phyloP scores from a whole-genome alignment of 169 alveolate species.

The Babesia caballi region DNA sequence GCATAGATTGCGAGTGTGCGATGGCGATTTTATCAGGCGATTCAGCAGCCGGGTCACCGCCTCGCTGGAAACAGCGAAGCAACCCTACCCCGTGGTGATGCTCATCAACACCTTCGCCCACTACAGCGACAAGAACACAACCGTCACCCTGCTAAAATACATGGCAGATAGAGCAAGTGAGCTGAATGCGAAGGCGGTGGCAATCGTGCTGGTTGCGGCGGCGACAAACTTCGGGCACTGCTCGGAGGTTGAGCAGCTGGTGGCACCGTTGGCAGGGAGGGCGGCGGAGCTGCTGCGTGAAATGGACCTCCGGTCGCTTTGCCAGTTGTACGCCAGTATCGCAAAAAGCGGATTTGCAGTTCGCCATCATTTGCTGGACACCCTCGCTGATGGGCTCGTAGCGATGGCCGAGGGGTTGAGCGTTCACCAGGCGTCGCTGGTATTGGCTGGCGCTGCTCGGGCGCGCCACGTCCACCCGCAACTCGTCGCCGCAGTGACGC shows the following conservation, averaged over 20 bases:
- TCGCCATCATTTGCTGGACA: background rate
- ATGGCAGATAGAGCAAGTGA: background rate
- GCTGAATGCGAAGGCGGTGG: conserved; percentile 30
- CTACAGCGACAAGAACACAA: conserved; percentile 15
- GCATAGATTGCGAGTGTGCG: conserved; percentile 30
- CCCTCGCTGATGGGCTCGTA: background rate
- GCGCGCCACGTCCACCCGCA: conserved; percentile 1
- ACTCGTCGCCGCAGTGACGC: background rate
- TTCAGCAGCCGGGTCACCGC: conserved; percentile 5
- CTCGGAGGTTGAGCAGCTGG: background rate
- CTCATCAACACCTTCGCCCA: conserved; percentile 2
- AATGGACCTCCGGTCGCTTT: conserved; percentile 46
- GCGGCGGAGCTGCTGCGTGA: conserved; percentile 8
- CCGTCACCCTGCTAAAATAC: conserved; percentile 8
- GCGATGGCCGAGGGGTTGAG: background rate
- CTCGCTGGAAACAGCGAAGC: conserved; percentile 17
- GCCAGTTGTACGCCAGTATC: conserved; percentile 11
- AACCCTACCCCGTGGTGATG: conserved; percentile 47
- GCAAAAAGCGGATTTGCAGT: background rate
- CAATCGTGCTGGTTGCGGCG: conserved; percentile 21
- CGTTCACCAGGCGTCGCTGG: background rate
- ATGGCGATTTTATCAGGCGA: background rate
- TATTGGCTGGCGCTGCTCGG: background rate
- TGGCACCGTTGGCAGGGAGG: conserved; percentile 9
- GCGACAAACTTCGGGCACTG: conserved; percentile 2